phyloP scores from a whole-genome alignment of 2,329 filamentous ascomycete species.

The Stagonosporopsis chrysanthemi region DNA sequence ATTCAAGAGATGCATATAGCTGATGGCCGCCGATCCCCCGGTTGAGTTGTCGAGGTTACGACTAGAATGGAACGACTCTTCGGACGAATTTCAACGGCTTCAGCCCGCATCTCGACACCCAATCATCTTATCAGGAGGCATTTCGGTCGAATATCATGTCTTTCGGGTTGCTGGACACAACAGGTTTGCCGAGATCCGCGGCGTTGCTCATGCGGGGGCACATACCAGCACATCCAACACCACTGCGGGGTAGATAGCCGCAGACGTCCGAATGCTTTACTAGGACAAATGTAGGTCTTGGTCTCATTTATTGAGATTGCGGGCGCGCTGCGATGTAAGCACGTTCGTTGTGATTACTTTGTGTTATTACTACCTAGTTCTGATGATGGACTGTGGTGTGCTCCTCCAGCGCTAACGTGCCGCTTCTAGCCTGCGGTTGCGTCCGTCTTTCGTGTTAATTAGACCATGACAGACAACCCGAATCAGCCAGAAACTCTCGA shows the following conservation, averaged over 20 bases:
- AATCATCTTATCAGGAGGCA: neutral
- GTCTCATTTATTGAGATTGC: too few species aligned
- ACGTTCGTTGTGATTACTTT: neutral
- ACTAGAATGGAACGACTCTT: neutral
- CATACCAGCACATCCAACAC: neutral
- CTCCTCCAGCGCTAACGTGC: neutral
- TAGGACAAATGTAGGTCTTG: neutral
- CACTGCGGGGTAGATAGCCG: neutral
- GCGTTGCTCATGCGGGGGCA: neutral
- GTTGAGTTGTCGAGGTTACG: neutral
- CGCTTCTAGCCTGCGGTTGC: neutral
- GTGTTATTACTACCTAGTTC: neutral
- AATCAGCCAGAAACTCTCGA: neutral
- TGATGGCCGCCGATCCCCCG: neutral
- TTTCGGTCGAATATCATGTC: neutral
- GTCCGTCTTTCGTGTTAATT: neutral
- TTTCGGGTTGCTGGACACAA: too few species aligned
- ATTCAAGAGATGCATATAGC: neutral
- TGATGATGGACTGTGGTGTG: neutral
- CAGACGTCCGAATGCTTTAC: neutral
- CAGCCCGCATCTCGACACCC: neutral
- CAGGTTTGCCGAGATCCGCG: neutral
- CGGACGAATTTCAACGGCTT: neutral
- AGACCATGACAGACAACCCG: neutral
- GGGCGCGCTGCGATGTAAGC: too few species aligned